Evolutionary conservation across 2,329 filamentous ascomycete genomes (phyloP), one percentile per base, ranked within the genome.

Genomic region (Cladophialophora psammophila): DNA sequence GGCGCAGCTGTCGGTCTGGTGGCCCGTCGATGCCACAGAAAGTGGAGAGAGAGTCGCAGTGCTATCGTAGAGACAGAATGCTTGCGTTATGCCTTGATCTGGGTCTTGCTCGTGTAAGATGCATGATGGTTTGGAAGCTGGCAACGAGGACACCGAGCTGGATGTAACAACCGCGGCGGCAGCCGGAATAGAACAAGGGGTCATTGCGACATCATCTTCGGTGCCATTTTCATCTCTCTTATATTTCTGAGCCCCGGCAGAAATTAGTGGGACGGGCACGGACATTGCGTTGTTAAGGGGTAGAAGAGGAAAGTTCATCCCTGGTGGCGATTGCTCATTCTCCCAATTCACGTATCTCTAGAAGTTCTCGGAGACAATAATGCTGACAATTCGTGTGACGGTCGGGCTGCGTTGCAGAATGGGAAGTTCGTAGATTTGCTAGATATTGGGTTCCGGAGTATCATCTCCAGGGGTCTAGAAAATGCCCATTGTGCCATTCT

Each of bases 31-130:
- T 13, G 52, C 18, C 31, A 55, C 52, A 26, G 52, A 55, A 34
- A 55, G 52, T 26, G 52, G 52, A 13, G 52, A 55, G 18, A 55
- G 52, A 55, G 52, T 55, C 18, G 52, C 52, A 34, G 52, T 55
- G 13, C 52, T 55, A 32, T 55, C 52, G n/a, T 20, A 55, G 4
- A 35, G 52, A 32, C 52, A 55, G 31, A 55, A 55, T 32, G 52
- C 52, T 35, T 35, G 52, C 10, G 52, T 55, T 20, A 55, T 55
- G 52, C 52, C 52, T 55, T 55, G 52, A 26, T 55, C 52, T 13
- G 31, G 52, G 26, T 55, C 31, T 9, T 55, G 52, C 32, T 55
- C 10, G 15, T 55, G 52, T 32, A 55, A 55, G 52, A 55, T 32
- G 32, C 52, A 55, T 3, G 52, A 31, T 13, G 52, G 52, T 55